Percentiles rank a stretch among this genome's conserved stretches.
These are phyloP conservation scores for Grigorovia yakushimaensis DNA, from an alignment of 805 yeast genomes.

Conservation along the genomic window DNA sequence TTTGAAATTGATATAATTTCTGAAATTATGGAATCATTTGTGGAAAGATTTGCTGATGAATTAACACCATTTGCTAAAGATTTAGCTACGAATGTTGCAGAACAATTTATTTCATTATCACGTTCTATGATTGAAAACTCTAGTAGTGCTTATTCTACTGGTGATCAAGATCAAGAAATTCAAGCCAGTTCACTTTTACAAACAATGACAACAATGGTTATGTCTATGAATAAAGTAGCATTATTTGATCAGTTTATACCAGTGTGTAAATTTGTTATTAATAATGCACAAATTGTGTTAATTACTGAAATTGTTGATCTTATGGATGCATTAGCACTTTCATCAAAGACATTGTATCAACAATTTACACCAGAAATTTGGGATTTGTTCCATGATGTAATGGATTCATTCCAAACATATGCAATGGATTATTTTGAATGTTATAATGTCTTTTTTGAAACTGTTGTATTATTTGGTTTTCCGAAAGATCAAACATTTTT, in stretches of 20 bases:
- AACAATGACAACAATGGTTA: slow-evolving; percentile 64
- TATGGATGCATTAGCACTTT: slow-evolving; percentile 44
- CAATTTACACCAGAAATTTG: slow-evolving; percentile 43
- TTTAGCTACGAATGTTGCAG: slow-evolving; percentile 47
- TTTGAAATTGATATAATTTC: slow-evolving; percentile 81
- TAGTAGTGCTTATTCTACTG: slow-evolving; percentile 22
- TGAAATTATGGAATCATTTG: slow-evolving; percentile 92
- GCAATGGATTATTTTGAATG: slow-evolving; percentile 51
- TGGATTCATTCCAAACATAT: slow-evolving; percentile 48
- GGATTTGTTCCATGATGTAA: slow-evolving; percentile 39
- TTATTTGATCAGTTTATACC: slow-evolving; percentile 49
- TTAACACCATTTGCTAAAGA: slow-evolving; percentile 80
- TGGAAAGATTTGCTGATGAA: slow-evolving; percentile 77
- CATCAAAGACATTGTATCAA: slow-evolving; percentile 37
- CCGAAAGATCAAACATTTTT: slow-evolving; percentile 24
- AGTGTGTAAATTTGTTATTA: slow-evolving; percentile 47
- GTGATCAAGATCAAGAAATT: slow-evolving; percentile 51
- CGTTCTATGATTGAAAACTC: slow-evolving; percentile 45
- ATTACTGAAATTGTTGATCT: slow-evolving; percentile 56
- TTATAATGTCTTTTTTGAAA: slow-evolving; percentile 48
- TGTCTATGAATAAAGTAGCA: slow-evolving; percentile 51
- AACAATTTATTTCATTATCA: slow-evolving; percentile 51
- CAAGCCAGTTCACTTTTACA: slow-evolving; percentile 60
- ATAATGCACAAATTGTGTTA: slow-evolving; percentile 50
- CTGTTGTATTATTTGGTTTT: slow-evolving; percentile 44